Percentiles rank a stretch among this genome's conserved stretches.
Conservation (phyloP, 2,329 filamentous ascomycete species). For the Chaetomium strumarium region DNA sequence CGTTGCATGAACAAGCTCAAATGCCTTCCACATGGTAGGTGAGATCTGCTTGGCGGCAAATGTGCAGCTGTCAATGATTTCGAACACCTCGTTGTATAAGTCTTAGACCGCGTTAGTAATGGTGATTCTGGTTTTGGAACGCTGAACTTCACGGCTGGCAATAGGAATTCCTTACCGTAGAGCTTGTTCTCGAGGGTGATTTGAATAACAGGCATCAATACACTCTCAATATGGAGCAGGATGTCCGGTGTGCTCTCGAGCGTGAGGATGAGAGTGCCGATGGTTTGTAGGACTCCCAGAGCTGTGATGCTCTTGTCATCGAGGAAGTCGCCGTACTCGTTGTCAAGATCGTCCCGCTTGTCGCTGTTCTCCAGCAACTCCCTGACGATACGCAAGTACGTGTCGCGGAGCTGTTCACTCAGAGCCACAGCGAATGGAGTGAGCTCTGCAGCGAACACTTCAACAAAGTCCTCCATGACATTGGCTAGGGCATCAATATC, state of each 20-base stretch:
- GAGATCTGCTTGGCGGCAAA: slow-evolving; percentile 96
- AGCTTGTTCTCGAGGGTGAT: slow-evolving; percentile 97
- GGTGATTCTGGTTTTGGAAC: not conserved
- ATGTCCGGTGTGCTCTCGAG: slow-evolving; percentile 96
- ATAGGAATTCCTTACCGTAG: slow-evolving; percentile 57
- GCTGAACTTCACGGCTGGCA: slow-evolving; percentile 8
- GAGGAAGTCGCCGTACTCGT: slow-evolving; percentile 80
- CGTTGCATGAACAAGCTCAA: slow-evolving; percentile 91
- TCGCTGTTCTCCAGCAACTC: slow-evolving; percentile 86
- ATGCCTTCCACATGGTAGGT: slow-evolving; percentile 96
- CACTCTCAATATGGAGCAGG: slow-evolving; percentile 85
- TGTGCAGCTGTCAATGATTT: slow-evolving; percentile 98
- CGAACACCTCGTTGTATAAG: slow-evolving; percentile 95
- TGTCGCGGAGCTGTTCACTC: slow-evolving; percentile 92
- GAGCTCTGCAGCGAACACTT: slow-evolving; percentile 94
- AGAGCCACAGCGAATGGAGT: slow-evolving; percentile 95
- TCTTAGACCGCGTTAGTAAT: slow-evolving; percentile 42
- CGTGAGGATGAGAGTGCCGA: slow-evolving; percentile 92
- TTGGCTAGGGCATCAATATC: slow-evolving; percentile 96
- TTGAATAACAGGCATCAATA: slow-evolving; percentile 94
- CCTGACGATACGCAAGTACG: slow-evolving; percentile 86
- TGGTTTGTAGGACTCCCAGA: slow-evolving; percentile 91
- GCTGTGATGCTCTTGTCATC: slow-evolving; percentile 99
- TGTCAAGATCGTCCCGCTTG: slow-evolving; percentile 68
- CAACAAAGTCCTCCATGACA: slow-evolving; percentile 99